These are phyloP conservation scores for Oemleria cerasiformis DNA, from an alignment of 306 rosid genomes.

Conservation along the genomic window DNA sequence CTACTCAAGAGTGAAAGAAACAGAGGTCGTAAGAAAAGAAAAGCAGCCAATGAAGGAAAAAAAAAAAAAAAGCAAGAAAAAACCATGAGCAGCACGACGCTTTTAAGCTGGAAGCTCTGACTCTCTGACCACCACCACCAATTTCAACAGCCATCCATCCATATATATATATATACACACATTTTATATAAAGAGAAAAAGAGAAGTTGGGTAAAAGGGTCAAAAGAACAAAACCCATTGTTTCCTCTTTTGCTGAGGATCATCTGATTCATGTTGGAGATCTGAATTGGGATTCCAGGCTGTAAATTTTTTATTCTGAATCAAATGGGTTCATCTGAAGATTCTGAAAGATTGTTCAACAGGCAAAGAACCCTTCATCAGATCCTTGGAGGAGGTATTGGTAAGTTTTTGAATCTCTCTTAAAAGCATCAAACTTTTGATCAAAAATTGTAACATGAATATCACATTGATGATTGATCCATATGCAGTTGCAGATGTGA, in stretches of 20 bases:
- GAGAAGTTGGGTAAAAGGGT: conserved; percentile 11
- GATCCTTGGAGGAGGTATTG: conserved; percentile 76
- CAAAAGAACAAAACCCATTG: conserved; percentile 6
- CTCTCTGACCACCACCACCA: conserved; percentile 20
- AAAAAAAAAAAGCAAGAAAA: conserved; percentile 9
- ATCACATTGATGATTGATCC: background rate
- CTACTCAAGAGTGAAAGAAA: background rate
- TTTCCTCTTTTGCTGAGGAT: conserved; percentile 26
- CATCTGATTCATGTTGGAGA: conserved; percentile 28
- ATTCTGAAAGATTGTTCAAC: conserved; percentile 47
- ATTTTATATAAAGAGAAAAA: background rate
- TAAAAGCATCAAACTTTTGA: no score
- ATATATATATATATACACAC: background rate
- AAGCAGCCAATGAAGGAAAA: background rate
- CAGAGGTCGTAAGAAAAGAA: background rate
- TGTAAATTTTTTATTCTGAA: conserved; percentile 10
- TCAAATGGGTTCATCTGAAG: conserved; percentile 60
- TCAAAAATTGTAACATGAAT: background rate
- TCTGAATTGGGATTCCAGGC: conserved; percentile 38
- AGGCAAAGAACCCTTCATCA: conserved; percentile 67
- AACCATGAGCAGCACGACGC: conserved; percentile 27
- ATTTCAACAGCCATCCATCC: conserved; percentile 19
- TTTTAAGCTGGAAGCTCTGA: conserved; percentile 54
- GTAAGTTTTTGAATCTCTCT: conserved; percentile 32
- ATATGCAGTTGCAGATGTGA: conserved; percentile 81